Evolutionary conservation across 2,329 filamentous ascomycete species (phyloP), one percentile per base, ranked within the genome.

Genomic region (Bimuria novae-zelandiae): DNA sequence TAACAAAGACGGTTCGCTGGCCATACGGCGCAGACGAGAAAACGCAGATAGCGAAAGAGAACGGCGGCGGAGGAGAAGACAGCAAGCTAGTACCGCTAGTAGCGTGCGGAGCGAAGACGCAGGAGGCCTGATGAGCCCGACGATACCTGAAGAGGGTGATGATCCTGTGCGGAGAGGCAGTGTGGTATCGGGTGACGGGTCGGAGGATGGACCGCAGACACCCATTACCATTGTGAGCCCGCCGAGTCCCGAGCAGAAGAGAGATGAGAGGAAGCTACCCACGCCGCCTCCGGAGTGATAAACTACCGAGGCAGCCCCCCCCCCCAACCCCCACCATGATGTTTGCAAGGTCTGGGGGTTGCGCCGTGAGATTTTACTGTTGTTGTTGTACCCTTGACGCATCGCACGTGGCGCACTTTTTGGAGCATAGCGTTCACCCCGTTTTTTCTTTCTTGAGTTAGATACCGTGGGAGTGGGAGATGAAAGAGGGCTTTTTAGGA

Each of bases 41-140:
- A 90, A 85, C 56, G 89, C 90, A 1, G 90, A 94, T 62, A 89
- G 90, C 59, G 90, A 95, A 74, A 79, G 90, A 49, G 82, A 85
- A 52, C 79, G 90, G 36, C 78, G 90, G 63, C 77, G 89, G 57
- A 79, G 90, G 62, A 79, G 89, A 58, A 62, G 73, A 49, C 63
- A 68, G 49, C 62, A 68, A 51, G 55, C 70, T 19, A 58, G 68
- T 41, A 55, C 64, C 43, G 56, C 71, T 5, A 73, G 71, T 29
- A 62, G 56, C 14, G 60, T 59, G 32, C 64, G 63, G n/a, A 70
- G 68, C 21, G 68, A 69, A 1, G 69, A 69, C 16, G 33, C 32
- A 21, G 68, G 67, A 6, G 60, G 58, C 3, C 47, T 73, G 0
- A 65, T 71, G 53, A 74, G 68, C 32, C 73, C 70, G 2, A 48